Conservation (phyloP, 1,284 basidiomycete species). For the Apiotrichum domesticum region DNA sequence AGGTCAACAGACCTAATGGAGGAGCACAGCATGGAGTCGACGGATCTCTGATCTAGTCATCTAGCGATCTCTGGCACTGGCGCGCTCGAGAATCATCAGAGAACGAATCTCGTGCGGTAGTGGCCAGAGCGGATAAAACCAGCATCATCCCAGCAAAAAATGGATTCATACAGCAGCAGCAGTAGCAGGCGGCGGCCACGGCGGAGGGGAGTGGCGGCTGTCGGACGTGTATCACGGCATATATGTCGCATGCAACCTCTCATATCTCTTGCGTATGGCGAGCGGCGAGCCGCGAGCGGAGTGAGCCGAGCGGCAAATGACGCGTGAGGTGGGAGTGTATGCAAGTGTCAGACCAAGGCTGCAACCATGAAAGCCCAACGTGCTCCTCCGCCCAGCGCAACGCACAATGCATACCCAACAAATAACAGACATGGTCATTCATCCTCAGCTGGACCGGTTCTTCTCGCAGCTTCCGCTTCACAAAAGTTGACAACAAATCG, state of each 20-base stretch:
- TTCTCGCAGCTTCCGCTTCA: too few relatives aligned
- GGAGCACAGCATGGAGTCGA: too few relatives aligned
- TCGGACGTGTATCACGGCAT: not conserved
- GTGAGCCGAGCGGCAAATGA: not conserved
- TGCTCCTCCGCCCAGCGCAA: too few relatives aligned
- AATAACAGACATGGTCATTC: too few relatives aligned
- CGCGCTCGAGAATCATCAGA: too few relatives aligned
- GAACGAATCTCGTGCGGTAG: not conserved
- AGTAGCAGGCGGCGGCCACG: not conserved
- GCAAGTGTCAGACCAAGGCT: not conserved
- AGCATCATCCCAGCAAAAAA: too few relatives aligned
- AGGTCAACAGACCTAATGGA: not conserved
- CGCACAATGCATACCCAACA: too few relatives aligned
- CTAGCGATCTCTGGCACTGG: too few relatives aligned
- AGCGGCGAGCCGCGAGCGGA: not conserved
- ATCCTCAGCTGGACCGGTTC: too few relatives aligned
- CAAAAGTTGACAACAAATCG: too few relatives aligned
- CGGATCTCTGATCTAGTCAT: too few relatives aligned
- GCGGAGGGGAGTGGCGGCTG: not conserved
- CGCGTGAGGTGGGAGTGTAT: not conserved
- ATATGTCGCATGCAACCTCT: constrained; percentile 15
- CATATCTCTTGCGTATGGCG: constrained; percentile 1
- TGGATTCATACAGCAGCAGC: not conserved
- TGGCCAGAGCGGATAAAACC: not conserved
- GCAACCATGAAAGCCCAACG: too few relatives aligned